Evolutionary conservation across 805 yeast genomes (phyloP).

Genomic region (Saccharomyces jurei): DNA sequence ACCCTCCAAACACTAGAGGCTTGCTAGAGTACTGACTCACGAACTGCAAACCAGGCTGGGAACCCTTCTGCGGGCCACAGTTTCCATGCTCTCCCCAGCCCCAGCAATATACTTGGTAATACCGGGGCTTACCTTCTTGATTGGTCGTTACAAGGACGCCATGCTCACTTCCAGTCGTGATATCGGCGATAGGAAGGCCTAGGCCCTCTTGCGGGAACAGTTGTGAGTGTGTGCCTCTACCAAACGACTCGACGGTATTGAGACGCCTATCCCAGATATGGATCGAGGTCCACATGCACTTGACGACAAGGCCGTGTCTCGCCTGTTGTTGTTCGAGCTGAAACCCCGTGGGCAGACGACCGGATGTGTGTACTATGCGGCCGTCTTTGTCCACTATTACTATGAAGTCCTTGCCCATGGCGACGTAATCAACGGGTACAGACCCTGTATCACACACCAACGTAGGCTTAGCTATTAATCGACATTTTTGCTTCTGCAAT

Average conservation of each 20-base stretch:
- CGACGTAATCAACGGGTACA: conserved; percentile 9
- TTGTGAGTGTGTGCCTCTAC: conserved; percentile 77
- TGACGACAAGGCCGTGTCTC: conserved; percentile 2
- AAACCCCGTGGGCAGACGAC: conserved; percentile 18
- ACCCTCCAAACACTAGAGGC: conserved; percentile 25
- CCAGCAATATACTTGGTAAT: conserved; percentile 55
- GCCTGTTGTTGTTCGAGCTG: conserved; percentile 7
- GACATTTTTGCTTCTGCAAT: conserved; percentile 25
- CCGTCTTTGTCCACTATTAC: conserved; percentile 12
- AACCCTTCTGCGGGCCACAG: conserved; percentile 46
- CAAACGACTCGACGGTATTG: conserved; percentile 41
- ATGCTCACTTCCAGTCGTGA: conserved; percentile 79
- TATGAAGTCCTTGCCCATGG: conserved; percentile 27
- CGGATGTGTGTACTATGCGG: conserved; percentile 7
- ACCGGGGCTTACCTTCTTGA: background rate
- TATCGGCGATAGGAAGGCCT: conserved; percentile 4
- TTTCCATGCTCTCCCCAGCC: conserved; percentile 99
- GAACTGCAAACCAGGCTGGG: conserved; percentile 5
- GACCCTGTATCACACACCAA: conserved; percentile 9
- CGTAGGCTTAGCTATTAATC: conserved; percentile 12
- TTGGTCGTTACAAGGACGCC: conserved; percentile 39
- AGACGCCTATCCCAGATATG: conserved; percentile 35
- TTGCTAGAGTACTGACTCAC: conserved; percentile 1
- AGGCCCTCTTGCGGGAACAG: conserved; percentile 24
- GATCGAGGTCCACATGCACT: conserved; percentile 71